Conservation (phyloP, 148 eudicot species). For the Beta vulgaris region DNA sequence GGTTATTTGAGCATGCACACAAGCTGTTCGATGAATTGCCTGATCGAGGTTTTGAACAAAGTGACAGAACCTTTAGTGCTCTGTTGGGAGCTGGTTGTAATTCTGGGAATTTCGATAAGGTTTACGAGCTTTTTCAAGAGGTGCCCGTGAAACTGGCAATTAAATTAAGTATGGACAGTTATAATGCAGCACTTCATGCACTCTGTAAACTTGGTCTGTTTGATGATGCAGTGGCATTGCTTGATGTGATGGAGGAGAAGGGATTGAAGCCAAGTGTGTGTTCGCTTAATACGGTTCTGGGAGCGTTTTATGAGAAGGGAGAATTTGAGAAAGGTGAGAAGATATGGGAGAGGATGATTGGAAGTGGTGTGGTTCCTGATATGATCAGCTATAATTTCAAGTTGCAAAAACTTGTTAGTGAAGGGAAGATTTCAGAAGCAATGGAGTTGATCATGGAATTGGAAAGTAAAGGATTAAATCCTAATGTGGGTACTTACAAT, state of each 20-base stretch:
- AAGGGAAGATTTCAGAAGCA: slow-evolving; percentile 42
- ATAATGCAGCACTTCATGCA: slow-evolving; percentile 26
- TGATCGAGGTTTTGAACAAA: slow-evolving; percentile 6
- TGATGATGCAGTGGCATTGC: slow-evolving; percentile 32
- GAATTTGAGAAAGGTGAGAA: slow-evolving; percentile 40
- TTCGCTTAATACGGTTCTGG: slow-evolving; percentile 44
- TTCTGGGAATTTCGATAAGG: slow-evolving; percentile 33
- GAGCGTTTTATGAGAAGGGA: slow-evolving; percentile 31
- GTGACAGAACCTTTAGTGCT: slow-evolving; percentile 1
- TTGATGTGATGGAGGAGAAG: slow-evolving; percentile 49
- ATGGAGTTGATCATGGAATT: slow-evolving; percentile 32
- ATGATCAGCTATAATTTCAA: slow-evolving; percentile 39
- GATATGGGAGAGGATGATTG: slow-evolving; percentile 45
- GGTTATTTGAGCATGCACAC: slow-evolving; percentile 34
- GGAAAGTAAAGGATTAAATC: slow-evolving; percentile 29
- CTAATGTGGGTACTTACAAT: slow-evolving; percentile 34
- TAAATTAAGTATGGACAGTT: background rate
- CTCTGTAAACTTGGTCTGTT: slow-evolving; percentile 41
- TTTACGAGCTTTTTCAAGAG: slow-evolving; percentile 33
- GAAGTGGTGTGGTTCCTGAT: slow-evolving; percentile 35
- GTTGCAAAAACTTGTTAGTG: slow-evolving; percentile 37
- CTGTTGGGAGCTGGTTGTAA: slow-evolving; percentile 26
- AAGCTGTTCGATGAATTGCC: slow-evolving; percentile 46
- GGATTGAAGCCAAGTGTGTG: slow-evolving; percentile 37
- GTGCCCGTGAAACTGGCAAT: slow-evolving; percentile 21